Base-by-base conservation (phyloP, 202 grass and related monocot species). In the Cymbopogon flexuosus region DNA sequence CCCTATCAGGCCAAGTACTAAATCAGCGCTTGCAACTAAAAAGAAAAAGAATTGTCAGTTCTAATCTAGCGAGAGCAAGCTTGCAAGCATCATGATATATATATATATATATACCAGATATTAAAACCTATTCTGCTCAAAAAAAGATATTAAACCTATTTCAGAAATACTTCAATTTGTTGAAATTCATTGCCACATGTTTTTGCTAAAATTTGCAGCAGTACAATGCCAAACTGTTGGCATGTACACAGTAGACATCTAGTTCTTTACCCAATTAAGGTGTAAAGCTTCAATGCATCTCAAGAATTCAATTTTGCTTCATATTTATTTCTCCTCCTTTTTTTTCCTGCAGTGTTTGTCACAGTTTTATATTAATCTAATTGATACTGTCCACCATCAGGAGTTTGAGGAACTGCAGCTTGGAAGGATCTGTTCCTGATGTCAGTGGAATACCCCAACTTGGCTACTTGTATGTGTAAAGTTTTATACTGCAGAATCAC, bases 391-490 rank as follows among this genome's bases (percentile, higher is more conserved):
- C 27, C 33, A 73, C 35, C 51, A 89, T 78, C 73, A 97, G 94
- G 94, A 97, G 92, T 97, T 81, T 97, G 86, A 91, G 94, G 72
- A 97, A 97, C 81, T 97, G 94, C 77, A 93, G 90, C 84, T 89
- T 97, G 84, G 78, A 89, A 91, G 94, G 94, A 75, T 19, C 75
- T 73, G 61, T 90, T 63, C 94, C 94, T 86, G 84, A 97, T 84
- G 81, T 97, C 59, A 94, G 92, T 72, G 75, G 76, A 58, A 94
- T 97, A 73, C 83, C 81, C 3, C 84, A 93, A 84, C 88, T 97
- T 88, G 88, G 90, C 22, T 97, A 97, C 72, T 72, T 97, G 94
- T 97, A 90, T 89, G 89, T 83, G 36, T 39, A 51, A n/a, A 81
- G 40, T 67, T 81, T 35, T 81, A 2, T 63, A 49, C 19, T 77